phyloP scores from a whole-genome alignment of 768 basidiomycete species.

The Rhodosporidiobolus odoratus region DNA sequence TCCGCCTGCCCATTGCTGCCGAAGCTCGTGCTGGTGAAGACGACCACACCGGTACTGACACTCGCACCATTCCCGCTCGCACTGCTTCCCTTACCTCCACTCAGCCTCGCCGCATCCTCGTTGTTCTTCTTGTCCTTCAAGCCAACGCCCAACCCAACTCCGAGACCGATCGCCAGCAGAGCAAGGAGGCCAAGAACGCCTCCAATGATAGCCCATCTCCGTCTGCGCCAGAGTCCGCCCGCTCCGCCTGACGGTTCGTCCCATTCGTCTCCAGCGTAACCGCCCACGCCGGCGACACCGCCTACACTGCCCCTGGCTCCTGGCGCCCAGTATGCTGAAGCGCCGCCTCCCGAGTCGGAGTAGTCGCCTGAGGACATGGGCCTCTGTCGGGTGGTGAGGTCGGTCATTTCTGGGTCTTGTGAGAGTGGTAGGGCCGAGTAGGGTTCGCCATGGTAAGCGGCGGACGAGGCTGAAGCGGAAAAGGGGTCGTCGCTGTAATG shows the following conservation, averaged over 20 bases:
- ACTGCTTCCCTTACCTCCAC: background rate
- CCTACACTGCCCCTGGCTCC: conserved; percentile 6
- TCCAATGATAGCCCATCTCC: conserved; percentile 8
- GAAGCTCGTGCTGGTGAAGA: conserved; percentile 17
- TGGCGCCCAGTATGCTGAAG: conserved; percentile 26
- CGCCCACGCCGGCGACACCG: conserved; percentile 2
- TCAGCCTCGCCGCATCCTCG: conserved; percentile 10
- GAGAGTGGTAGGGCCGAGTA: conserved; percentile 6
- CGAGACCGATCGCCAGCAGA: conserved; percentile 14
- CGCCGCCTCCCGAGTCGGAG: background rate
- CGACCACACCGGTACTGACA: background rate
- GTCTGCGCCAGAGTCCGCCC: background rate
- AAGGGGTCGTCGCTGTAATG: background rate
- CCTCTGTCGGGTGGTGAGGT: background rate
- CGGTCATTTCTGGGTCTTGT: conserved; percentile 24
- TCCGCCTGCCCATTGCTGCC: background rate
- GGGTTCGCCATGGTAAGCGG: background rate
- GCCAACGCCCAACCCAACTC: conserved; percentile 31
- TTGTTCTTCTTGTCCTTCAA: conserved; percentile 7
- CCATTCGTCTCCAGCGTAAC: conserved; percentile 1
- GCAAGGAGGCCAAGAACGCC: conserved; percentile 13
- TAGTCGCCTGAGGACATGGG: background rate
- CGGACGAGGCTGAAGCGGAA: background rate
- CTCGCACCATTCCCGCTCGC: background rate
- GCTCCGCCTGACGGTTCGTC: conserved; percentile 7